Conservation (phyloP, 2,329 filamentous ascomycete species). For the Apiospora koreana region DNA sequence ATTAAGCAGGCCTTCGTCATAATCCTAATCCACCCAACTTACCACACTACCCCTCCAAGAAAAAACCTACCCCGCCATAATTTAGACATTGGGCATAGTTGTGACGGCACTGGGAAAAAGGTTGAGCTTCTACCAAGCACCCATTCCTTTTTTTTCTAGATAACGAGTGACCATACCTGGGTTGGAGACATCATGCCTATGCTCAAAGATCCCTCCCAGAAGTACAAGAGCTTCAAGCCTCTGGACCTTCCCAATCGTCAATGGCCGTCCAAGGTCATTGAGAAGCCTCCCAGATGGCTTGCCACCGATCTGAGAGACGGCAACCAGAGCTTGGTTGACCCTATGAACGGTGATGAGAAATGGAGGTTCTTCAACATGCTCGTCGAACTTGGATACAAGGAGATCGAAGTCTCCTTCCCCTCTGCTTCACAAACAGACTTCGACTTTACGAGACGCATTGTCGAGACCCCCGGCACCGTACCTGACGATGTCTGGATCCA, state of each 20-base stretch:
- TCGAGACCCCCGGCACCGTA: constrained; percentile 79
- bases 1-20: neutral
- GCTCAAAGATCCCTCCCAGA: constrained; percentile 76
- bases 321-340: constrained; percentile 90
- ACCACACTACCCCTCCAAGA: constrained; percentile 6
- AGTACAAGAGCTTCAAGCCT: constrained; percentile 72
- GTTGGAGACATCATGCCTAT: constrained; percentile 33
- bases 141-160: neutral
- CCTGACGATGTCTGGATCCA: constrained; percentile 92
- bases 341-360: constrained; percentile 97
- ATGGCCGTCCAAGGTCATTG: constrained; percentile 83
- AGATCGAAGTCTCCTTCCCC: constrained; percentile 95
- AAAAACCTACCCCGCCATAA: constrained; percentile 5
- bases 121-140: neutral
- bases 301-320: constrained; percentile 88
- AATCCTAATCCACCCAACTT: neutral
- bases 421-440: constrained; percentile 95
- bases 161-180: constrained; percentile 14
- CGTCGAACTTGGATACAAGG: constrained; percentile 89
- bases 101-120: neutral
- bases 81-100: neutral
- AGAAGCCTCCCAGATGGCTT: constrained; percentile 88
- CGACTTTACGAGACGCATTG: constrained; percentile 85
- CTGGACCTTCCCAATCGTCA: constrained; percentile 68
- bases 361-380: constrained; percentile 96